Evolutionary conservation across 768 basidiomycete species (phyloP), one percentile per base, ranked within the genome.

Genomic region (Suillus tomentosus): DNA sequence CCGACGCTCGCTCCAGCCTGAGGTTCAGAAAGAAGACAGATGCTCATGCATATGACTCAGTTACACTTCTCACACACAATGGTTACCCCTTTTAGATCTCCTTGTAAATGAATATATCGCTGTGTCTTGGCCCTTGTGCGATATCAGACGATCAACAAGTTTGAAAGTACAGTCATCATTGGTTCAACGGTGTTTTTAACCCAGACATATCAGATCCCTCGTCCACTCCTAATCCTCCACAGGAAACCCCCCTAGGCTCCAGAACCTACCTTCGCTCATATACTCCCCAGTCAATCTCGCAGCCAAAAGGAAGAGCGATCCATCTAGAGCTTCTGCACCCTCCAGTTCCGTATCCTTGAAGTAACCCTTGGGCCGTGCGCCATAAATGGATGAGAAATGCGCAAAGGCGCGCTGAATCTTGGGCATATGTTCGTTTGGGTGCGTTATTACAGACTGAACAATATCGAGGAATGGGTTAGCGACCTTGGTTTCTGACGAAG

Each of bases 401-500:
- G 73, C 75, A 24, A 80, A 70, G 0, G 78, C 37, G 0, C 76
- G 76, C 40, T 79, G 76, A 19, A 74, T 66, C 60, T 79, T 79
- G 51, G 67, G 11, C 10, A 77, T 7, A 53, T 79, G 79, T 11
- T 79, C 78, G 5, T 64, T 57, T 0, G 79, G 78, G 62, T 80
- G 76, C 0, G 73, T 55, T 43, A 82, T 70, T 10, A 76, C 69
- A 4, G 74, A 73, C 60, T 82, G 76, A 48, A 83, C 68, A 66
- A 82, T 71, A 0, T 75, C 71, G 6, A 80, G 62, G 77, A 82
- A 83, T 0, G 73, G 69, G 60, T 83, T 82, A 3, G 79, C 76
- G 24, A 58, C 57, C 36, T 39, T 39, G 22, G 5, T 1, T 0
- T 40, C 57, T 27, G 57, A 58, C 3, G n/a, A 62, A 2, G 66